A percentile compares a stretch with the other conserved stretches of the same genome.
These are phyloP conservation scores for Przewalskia tangutica DNA, from an alignment of 257 asterid species.

Conservation along the genomic window DNA sequence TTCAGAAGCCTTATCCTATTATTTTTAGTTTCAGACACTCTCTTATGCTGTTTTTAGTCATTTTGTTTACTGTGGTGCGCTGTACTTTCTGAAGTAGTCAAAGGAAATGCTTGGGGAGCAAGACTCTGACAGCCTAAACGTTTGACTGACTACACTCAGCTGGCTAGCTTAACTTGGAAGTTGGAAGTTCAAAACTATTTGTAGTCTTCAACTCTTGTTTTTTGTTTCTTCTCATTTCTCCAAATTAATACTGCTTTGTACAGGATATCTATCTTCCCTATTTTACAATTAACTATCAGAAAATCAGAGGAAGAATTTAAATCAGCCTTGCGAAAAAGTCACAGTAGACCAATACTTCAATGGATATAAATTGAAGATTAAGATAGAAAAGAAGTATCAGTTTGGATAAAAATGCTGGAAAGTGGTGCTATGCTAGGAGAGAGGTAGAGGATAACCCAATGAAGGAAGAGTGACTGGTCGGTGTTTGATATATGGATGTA, in stretches of 20 bases:
- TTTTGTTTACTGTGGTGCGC: not conserved
- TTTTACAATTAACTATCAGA: not conserved
- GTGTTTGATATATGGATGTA: not conserved
- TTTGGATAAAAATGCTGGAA: not conserved
- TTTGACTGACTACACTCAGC: not conserved
- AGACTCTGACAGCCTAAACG: not conserved
- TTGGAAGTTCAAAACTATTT: not conserved
- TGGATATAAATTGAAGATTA: too few relatives aligned
- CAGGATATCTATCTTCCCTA: not conserved
- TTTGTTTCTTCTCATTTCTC: not conserved
- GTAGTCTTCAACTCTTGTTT: not conserved
- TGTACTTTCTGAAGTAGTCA: not conserved
- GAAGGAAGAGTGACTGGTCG: not conserved
- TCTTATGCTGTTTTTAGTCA: not conserved
- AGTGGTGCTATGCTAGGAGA: not conserved
- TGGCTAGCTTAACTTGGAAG: not conserved
- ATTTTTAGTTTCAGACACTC: not conserved
- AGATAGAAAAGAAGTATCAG: not conserved
- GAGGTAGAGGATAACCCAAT: not conserved
- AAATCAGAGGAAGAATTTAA: not conserved
- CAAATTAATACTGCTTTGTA: not conserved
- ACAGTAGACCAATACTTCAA: not conserved
- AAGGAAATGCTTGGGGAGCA: not conserved
- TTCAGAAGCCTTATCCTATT: not conserved
- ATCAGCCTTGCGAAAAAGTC: not conserved